Base-by-base conservation (phyloP, 768 basidiomycete genomes). In the Jaapia argillacea region DNA sequence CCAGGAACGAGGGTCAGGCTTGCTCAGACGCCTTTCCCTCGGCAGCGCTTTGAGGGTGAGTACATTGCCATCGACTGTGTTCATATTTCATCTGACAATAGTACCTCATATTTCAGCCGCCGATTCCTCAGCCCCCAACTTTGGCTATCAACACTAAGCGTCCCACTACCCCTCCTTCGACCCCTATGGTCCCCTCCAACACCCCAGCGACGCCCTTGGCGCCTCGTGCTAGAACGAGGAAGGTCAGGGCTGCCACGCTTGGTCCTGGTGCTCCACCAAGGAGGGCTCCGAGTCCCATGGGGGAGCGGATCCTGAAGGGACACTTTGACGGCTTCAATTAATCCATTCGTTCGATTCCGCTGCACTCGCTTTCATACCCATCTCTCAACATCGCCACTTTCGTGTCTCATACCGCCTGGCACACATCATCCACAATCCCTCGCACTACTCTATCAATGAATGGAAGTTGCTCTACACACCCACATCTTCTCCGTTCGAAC, bases 281-380 rank as follows among this genome's bases (percentile, higher is more conserved):
- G 28, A 33, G 28, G 28, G 85, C 83, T 2, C 87, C 86, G 16
- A 87, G 85, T 28, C 87, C 87, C 4, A 90, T 89, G 88, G 89
- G 87, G 49, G 88, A 91, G 63, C 72, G 88, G 46, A 89, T 91
- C 47, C 72, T 91, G 52, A 91, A 86, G 68, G 88, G 88, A 6
- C 88, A 91, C 54, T 91, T 90, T 52, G 88, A 91, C 56, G 82
- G 88, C 40, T 91, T 91, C 70, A 85, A 86, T 56, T 88, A 63
- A 72, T 28, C 26, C n/a, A n/a, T n/a, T n/a, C n/a, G n/a, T n/a
- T n/a, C n/a, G n/a, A n/a, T n/a, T n/a, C n/a, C n/a, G n/a, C n/a
- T n/a, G n/a, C n/a, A n/a, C n/a, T n/a, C n/a, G n/a, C n/a, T n/a
- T n/a, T n/a, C n/a, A n/a, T n/a, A n/a, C n/a, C n/a, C n/a, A n/a